A percentile compares a stretch with the other conserved stretches of the same genome.
Conservation (phyloP, 768 basidiomycete genomes). For the Tephrocybe sp. region DNA sequence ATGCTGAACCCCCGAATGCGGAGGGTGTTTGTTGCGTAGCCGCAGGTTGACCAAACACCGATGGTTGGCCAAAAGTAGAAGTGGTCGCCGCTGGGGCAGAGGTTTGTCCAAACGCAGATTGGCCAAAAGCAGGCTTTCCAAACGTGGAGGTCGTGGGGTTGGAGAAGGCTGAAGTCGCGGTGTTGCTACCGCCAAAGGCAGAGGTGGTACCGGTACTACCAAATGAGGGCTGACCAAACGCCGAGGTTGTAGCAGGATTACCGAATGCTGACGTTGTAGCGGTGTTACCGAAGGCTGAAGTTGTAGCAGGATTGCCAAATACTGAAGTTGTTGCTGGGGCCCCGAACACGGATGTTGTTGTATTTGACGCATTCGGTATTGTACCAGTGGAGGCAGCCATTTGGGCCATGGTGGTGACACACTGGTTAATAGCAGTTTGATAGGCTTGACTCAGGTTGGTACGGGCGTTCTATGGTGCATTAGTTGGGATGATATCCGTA, state of each 20-base stretch:
- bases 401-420: constrained; percentile 22
- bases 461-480: constrained; percentile 40
- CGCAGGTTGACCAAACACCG: constrained; percentile 20
- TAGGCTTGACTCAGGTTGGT: constrained; percentile 49
- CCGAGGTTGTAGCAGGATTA: constrained; percentile 22
- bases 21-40: constrained; percentile 31
- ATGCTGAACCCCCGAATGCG: constrained; percentile 36
- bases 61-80: constrained; percentile 5
- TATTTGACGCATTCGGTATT: constrained; percentile 18
- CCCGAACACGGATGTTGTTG: constrained; percentile 30
- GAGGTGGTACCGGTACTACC: constrained; percentile 24
- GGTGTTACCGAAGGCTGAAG: constrained; percentile 29
- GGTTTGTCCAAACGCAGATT: constrained; percentile 20
- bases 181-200: constrained; percentile 27
- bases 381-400: constrained; percentile 19
- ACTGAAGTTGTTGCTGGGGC: constrained; percentile 19
- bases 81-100: constrained; percentile 11
- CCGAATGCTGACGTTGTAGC: constrained; percentile 29
- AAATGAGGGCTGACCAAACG: constrained; percentile 30
- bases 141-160: constrained; percentile 33
- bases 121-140: constrained; percentile 35
- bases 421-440: constrained; percentile 51
- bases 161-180: constrained; percentile 26
- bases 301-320: constrained; percentile 27
- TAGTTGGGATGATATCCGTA: not conserved